Evolutionary conservation across 768 basidiomycete genomes (phyloP), one percentile per base, ranked within the genome.

Genomic region (Phlegmacium glaucopus): DNA sequence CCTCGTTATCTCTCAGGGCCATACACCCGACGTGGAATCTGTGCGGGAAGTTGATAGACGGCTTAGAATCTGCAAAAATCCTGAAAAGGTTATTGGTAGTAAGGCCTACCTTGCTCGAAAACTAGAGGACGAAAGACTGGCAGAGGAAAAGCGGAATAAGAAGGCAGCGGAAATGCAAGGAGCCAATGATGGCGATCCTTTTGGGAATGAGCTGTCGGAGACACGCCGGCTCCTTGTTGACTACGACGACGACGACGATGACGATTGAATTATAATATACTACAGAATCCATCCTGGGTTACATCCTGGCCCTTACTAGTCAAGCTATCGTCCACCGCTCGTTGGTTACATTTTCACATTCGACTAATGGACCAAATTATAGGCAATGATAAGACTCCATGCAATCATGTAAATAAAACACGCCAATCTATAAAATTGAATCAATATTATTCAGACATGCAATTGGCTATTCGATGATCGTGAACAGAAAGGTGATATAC

Each of bases 71-170:
- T 97, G 95, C 73, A 90, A 93, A 63, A 98, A 99, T 59, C 96
- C 96, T 4, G 94, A 95, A 66, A 96, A 94, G 65, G 85, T 95
- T 5, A 82, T 84, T 10, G 94, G 93, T n/a, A 95, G 84, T 52
- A 85, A 81, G 50, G 87, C 90, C 3, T 93, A 87, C 63, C 63
- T 84, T 18, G 78, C 80, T 16, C 83, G 82, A 61, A 83, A 80
- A 54, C 80, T 74, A n/a, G 84, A 82, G 55, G 82, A 83, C 47
- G 88, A 90, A 56, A 78, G 71, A 45, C 78, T 76, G 57, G 84
- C 83, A 2, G 80, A 80, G 51, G 79, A 78, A 50, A 92, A 88
- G 63, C 72, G 90, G 47, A 76, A 64, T 37, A 78, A 76, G 56
- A 87, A 86, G 58, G 82, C 78, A 12, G 67, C 66, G 18, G 74